Conservation (phyloP, 73 alveolate species). For the Breviolum minutum region DNA sequence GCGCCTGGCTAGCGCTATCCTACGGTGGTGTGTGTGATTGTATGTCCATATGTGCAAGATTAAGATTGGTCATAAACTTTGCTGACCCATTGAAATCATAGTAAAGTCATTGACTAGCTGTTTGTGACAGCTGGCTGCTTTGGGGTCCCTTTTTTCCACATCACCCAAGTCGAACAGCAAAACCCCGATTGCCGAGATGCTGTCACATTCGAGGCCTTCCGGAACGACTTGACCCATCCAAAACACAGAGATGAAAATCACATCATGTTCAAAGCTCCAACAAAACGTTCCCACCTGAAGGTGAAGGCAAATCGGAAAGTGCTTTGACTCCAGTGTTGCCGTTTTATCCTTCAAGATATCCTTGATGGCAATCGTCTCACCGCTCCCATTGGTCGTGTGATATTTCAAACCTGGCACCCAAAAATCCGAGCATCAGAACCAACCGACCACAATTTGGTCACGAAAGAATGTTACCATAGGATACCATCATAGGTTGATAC, state of each 20-base stretch:
- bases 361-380: constrained; percentile 43
- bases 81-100: too few species aligned
- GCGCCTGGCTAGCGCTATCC: too few species aligned
- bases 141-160: too few species aligned
- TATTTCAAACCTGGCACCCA: constrained; percentile 37
- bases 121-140: too few species aligned
- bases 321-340: constrained; percentile 63
- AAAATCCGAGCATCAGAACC: not conserved
- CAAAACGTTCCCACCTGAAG: constrained; percentile 9
- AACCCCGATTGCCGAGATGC: not conserved
- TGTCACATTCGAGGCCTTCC: constrained; percentile 68
- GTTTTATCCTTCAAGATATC: constrained; percentile 71
- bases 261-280: not conserved
- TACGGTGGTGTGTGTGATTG: too few species aligned
- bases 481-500: too few species aligned
- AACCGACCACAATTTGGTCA: not conserved
- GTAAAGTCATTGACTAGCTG: too few species aligned
- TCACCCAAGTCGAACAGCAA: too few species aligned
- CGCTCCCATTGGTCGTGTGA: constrained; percentile 32
- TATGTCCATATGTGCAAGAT: too few species aligned
- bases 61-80: too few species aligned
- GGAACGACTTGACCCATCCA: not conserved
- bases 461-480: too few species aligned
- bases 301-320: constrained; percentile 67
- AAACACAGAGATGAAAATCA: not conserved